Evolutionary conservation across 192 early-diverging fungal species (phyloP).

Genomic region (Coemansia asiatica): DNA sequence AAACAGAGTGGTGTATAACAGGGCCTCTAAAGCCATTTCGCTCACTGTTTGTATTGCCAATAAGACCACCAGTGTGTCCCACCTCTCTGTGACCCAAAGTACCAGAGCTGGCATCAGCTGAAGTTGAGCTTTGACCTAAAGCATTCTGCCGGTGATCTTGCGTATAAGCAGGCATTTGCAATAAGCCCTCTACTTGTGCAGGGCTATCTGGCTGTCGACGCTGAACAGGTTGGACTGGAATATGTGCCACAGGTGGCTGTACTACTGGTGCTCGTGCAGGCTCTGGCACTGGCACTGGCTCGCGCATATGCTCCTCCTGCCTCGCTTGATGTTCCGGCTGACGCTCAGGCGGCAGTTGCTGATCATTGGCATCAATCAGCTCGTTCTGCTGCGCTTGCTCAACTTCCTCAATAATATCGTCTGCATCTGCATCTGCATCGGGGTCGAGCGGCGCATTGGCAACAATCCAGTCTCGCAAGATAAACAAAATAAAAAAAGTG

Average conservation of each 20-base stretch:
- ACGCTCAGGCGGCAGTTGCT: not conserved
- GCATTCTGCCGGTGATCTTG: not conserved
- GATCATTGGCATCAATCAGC: not conserved
- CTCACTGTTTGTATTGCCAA: not conserved
- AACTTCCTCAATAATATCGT: not conserved
- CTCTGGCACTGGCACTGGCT: not conserved
- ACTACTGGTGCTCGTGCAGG: not conserved
- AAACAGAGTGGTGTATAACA: not conserved
- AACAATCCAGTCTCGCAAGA: constrained; percentile 87
- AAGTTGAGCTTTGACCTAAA: not conserved
- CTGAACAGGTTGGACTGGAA: constrained; percentile 29
- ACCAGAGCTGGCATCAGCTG: not conserved
- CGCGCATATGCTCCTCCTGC: not conserved
- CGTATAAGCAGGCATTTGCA: not conserved
- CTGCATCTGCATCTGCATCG: constrained; percentile 4
- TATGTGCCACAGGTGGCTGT: constrained; percentile 4
- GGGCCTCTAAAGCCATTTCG: not conserved
- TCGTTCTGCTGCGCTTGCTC: not conserved
- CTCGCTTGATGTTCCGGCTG: not conserved
- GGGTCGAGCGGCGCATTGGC: constrained; percentile 31
- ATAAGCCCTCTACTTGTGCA: too few species aligned
- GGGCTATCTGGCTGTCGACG: constrained; percentile 3
- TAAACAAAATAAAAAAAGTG: constrained; percentile 75
- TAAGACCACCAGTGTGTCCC: not conserved
- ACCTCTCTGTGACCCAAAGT: not conserved